phyloP scores from a whole-genome alignment of 1,284 basidiomycete genomes.

The Abortiporus biennis region DNA sequence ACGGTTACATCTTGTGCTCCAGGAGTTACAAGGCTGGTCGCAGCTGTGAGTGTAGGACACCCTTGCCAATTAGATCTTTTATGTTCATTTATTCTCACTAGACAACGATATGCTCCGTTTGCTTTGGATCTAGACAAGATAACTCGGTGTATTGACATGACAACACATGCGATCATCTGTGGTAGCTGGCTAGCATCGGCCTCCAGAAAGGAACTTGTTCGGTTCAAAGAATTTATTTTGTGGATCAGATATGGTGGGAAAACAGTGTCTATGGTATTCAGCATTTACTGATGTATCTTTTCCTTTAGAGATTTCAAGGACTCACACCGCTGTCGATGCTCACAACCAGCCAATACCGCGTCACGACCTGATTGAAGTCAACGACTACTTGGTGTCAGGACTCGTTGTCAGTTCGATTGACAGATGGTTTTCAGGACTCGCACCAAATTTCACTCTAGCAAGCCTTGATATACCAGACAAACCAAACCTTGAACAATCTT shows the following conservation, averaged over 20 bases:
- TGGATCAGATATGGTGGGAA: constrained; percentile 73
- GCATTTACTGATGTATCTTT: not conserved
- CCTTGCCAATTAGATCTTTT: not conserved
- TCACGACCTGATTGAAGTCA: constrained; percentile 75
- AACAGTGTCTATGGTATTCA: too few relatives aligned
- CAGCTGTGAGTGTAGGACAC: constrained; percentile 45
- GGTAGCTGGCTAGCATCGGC: constrained; percentile 62
- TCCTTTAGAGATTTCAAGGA: constrained; percentile 21
- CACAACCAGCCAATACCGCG: constrained; percentile 41
- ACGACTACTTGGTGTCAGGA: constrained; percentile 70
- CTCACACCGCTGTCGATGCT: constrained; percentile 25
- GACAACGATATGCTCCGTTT: constrained; percentile 35
- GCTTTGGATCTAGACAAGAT: constrained; percentile 46
- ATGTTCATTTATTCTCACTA: constrained; percentile 12
- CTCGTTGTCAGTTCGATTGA: constrained; percentile 65
- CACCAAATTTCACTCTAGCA: constrained; percentile 48
- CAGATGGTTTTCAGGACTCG: constrained; percentile 67
- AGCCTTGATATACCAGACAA: constrained; percentile 41
- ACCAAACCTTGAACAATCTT: constrained; percentile 13
- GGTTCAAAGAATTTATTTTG: constrained; percentile 72
- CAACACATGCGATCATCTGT: constrained; percentile 51
- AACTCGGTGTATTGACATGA: constrained; percentile 42
- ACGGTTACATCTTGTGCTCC: constrained; percentile 63
- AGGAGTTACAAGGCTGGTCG: constrained; percentile 74
- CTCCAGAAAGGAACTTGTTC: constrained; percentile 57